These are phyloP conservation scores for Tuber melanosporum DNA, from an alignment of 495 filamentous ascomycete genomes.

Conservation along the genomic window DNA sequence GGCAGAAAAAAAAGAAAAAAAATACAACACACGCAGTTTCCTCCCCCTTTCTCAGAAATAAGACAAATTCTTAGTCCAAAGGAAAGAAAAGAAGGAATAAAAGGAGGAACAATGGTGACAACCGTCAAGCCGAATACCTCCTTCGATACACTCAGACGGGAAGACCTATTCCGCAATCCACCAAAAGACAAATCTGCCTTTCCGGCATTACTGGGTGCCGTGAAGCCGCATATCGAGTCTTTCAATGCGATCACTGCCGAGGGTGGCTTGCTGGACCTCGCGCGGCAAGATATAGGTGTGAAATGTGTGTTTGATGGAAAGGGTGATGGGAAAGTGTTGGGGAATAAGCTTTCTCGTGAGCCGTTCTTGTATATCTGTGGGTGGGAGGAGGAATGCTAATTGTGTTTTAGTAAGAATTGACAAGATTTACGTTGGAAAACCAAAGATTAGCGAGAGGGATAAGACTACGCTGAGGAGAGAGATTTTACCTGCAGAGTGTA, in stretches of 20 bases:
- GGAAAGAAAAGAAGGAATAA: neutral
- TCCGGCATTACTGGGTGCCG: slow-evolving; percentile 71
- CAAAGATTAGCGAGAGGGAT: slow-evolving; percentile 36
- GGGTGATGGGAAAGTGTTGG: slow-evolving; percentile 31
- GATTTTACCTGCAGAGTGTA: slow-evolving; percentile 85
- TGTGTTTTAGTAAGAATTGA: slow-evolving; percentile 34
- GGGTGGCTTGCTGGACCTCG: slow-evolving; percentile 64
- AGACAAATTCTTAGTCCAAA: neutral
- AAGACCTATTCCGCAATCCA: slow-evolving; percentile 80
- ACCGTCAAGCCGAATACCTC: slow-evolving; percentile 45
- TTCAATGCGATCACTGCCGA: slow-evolving; percentile 87
- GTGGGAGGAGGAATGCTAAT: slow-evolving; percentile 3
- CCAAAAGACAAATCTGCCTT: slow-evolving; percentile 82
- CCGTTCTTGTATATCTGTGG: neutral
- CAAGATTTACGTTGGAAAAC: slow-evolving; percentile 41
- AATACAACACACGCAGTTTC: neutral
- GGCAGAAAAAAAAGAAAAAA: neutral
- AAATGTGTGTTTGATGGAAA: slow-evolving; percentile 81
- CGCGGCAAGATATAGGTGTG: slow-evolving; percentile 78
- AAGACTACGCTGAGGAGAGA: slow-evolving; percentile 55
- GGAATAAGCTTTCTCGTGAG: slow-evolving; percentile 41
- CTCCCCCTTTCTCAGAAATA: neutral
- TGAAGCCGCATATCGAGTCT: slow-evolving; percentile 84
- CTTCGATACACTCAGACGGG: slow-evolving; percentile 72
- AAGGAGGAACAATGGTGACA: slow-evolving; percentile 18